Base-by-base conservation (phyloP, 306 rosid species). In the Neltuma alba region DNA sequence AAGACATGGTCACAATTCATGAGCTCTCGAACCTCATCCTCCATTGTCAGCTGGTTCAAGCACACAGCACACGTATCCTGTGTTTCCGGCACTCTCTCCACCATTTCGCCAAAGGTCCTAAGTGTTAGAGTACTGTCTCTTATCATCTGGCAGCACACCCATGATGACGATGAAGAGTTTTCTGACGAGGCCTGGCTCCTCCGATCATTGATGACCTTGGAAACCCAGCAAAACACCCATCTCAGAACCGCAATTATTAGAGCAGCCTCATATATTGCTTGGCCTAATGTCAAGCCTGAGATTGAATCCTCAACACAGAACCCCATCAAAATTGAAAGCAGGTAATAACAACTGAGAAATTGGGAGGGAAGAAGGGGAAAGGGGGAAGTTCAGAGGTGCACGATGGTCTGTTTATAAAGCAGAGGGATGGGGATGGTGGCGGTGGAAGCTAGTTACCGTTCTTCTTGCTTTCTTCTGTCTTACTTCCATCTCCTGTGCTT, bases 1-100 rank as follows among this genome's bases (percentile, higher is more conserved):
- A 91, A 93, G 3, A 91, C 90, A 47, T 91, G 96, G 84, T 87
- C 82, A 70, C 97, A 93, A 75, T 93, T 91, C 84, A 90, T 57
- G 8, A 93, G 79, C 45, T 91, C 97, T 61, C 96, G 80, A 5
- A 93, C 93, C 67, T 91, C 90, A 44, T 93, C 96, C 55, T 71
- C 69, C 80, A 25, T 42, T 44, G 48, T 83, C 18, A 92, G 15
- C 44, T 80, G 86, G 82, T 77, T 86, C 88, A 92, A 34, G 82
- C 97, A 92, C 28, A 92, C 96, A 0, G 94, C 92, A 83, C 97
- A 92, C 0, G 94, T 85, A 75, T 90, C 91, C 54, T 83, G 66
- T 2, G 78, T 84, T 25, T 60, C 73, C 18, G 87, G 86, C 45
- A 85, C 28, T 66, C 89, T 85, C 23, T 81, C 86, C 55, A 27